A percentile compares a stretch with the other conserved stretches of the same genome.
Evolutionary conservation across 2,329 filamentous ascomycete species (phyloP).

Genomic region (Sarocladiaceae sp.): DNA sequence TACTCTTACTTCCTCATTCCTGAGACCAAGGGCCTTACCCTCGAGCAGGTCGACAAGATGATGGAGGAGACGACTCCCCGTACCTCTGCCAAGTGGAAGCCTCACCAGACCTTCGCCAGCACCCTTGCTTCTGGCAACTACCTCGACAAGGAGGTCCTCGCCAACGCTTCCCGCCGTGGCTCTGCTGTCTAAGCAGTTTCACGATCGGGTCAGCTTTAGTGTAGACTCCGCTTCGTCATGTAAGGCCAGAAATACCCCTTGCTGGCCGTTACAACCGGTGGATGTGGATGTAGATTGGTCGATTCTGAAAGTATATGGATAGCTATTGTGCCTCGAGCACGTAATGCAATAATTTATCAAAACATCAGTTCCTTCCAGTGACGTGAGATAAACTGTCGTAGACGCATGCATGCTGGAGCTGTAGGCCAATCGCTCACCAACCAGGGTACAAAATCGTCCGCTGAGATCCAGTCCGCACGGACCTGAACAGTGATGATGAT

Average conservation of each 20-base stretch:
- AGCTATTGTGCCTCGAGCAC: neutral
- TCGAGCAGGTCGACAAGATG: conserved; percentile 83
- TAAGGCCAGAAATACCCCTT: too few species aligned
- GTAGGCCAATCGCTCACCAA: too few species aligned
- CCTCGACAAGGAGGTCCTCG: conserved; percentile 24
- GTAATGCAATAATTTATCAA: neutral
- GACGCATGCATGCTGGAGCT: too few species aligned
- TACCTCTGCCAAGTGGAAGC: conserved; percentile 72
- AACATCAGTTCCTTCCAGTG: neutral
- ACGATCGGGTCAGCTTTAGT: too few species aligned
- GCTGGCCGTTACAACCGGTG: neutral
- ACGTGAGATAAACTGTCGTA: too few species aligned
- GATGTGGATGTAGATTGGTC: conserved; percentile 2
- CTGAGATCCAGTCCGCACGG: too few species aligned
- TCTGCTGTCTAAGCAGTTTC: conserved; percentile 26
- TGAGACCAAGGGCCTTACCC: conserved; percentile 71
- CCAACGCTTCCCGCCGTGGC: conserved; percentile 25
- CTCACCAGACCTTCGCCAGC: conserved; percentile 63
- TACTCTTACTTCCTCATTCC: conserved; percentile 73
- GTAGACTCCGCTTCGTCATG: too few species aligned
- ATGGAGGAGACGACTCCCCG: conserved; percentile 80
- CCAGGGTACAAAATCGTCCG: too few species aligned
- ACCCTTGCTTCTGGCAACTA: conserved; percentile 28
- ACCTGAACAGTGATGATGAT: too few species aligned
- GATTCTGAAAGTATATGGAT: neutral